Conservation (phyloP, 805 yeast genomes). For the Torulaspora gathmanii region DNA sequence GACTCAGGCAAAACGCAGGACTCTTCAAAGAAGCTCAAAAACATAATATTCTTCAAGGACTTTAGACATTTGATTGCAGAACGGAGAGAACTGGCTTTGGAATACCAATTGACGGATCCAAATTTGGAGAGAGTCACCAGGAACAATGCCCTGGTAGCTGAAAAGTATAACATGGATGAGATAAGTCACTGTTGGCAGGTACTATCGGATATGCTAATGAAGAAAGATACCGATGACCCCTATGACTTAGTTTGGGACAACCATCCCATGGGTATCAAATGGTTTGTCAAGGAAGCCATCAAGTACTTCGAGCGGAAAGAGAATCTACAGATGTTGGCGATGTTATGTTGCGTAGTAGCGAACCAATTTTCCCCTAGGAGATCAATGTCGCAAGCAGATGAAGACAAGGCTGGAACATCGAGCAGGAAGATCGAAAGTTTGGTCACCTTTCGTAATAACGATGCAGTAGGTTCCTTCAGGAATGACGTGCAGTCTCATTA, state of each 20-base stretch:
- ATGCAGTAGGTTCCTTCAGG: constrained; percentile 6
- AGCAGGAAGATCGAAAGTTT: constrained; percentile 18
- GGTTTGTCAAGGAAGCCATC: constrained; percentile 62
- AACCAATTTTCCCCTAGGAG: constrained; percentile 9
- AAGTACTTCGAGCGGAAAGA: constrained; percentile 56
- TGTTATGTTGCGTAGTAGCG: constrained; percentile 71
- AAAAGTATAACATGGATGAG: constrained; percentile 53
- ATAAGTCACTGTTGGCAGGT: constrained; percentile 74
- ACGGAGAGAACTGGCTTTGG: constrained; percentile 62
- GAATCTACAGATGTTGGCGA: constrained; percentile 85
- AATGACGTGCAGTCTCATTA: constrained; percentile 19
- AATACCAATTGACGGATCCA: constrained; percentile 59
- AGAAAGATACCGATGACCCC: constrained; percentile 25
- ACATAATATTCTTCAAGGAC: constrained; percentile 60
- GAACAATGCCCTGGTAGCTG: constrained; percentile 69
- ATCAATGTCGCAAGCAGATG: neutral
- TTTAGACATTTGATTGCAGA: constrained; percentile 70
- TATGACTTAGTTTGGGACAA: constrained; percentile 66
- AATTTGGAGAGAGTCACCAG: constrained; percentile 51
- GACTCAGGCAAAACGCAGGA: constrained; percentile 27
- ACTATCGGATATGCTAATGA: constrained; percentile 39
- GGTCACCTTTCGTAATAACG: constrained; percentile 18
- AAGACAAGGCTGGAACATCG: neutral
- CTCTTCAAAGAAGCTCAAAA: constrained; percentile 38
- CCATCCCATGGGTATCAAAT: constrained; percentile 68